Evolutionary conservation across 805 yeast genomes (phyloP).

Genomic region (Kodamaea laetipori): DNA sequence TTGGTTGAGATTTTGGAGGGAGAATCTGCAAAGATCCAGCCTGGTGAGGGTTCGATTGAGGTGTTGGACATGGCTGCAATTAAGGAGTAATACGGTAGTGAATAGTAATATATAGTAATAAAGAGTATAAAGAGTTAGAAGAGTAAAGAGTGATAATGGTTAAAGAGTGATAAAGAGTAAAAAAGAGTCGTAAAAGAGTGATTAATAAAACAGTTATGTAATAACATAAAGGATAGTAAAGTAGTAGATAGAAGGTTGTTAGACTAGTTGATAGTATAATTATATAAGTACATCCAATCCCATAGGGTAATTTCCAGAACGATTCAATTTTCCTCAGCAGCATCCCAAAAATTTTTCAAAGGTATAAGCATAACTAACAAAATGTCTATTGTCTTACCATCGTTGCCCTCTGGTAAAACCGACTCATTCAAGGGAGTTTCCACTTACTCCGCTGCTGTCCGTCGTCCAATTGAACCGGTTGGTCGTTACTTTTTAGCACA

Average conservation of each 20-base stretch:
- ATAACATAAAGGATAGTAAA: too few relatives aligned
- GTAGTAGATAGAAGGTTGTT: too few relatives aligned
- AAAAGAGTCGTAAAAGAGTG: neutral
- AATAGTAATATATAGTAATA: neutral
- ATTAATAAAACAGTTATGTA: neutral
- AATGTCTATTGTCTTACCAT: conserved; percentile 52
- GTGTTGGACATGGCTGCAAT: conserved; percentile 87
- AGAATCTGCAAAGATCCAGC: conserved; percentile 44
- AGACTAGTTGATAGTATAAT: too few relatives aligned
- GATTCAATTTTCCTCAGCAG: neutral
- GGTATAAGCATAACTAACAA: conserved; percentile 4
- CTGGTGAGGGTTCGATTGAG: conserved; percentile 68
- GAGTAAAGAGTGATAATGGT: too few relatives aligned
- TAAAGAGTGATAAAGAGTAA: too few relatives aligned
- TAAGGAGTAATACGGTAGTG: conserved; percentile 40
- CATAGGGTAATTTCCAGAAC: neutral
- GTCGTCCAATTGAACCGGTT: conserved; percentile 92
- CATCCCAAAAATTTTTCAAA: conserved; percentile 16
- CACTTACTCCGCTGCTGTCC: conserved; percentile 58
- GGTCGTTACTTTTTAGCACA: conserved; percentile 96
- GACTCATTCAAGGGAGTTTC: conserved; percentile 53
- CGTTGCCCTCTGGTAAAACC: conserved; percentile 43
- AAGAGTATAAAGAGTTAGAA: too few relatives aligned
- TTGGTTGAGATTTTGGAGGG: conserved; percentile 62
- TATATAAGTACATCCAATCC: neutral